phyloP scores from a whole-genome alignment of 768 basidiomycete genomes.

The Leccinum fibrillosum region DNA sequence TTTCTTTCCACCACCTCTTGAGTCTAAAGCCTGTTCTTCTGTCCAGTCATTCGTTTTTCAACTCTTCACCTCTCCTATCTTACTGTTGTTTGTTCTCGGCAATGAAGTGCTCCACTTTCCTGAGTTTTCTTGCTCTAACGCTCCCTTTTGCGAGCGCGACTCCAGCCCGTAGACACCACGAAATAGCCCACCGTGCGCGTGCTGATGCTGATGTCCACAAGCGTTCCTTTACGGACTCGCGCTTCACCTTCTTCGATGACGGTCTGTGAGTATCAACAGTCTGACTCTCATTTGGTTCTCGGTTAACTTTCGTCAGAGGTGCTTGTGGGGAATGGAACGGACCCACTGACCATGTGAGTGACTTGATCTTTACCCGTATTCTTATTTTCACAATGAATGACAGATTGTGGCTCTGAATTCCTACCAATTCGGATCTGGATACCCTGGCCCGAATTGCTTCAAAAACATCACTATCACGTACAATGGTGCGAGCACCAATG shows the following conservation, averaged over 20 bases:
- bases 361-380: background rate
- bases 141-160: conserved; percentile 34
- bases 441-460: conserved; percentile 63
- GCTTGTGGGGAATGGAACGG: conserved; percentile 47
- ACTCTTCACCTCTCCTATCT: background rate
- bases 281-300: background rate
- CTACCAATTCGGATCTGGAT: conserved; percentile 51
- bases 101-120: conserved; percentile 29
- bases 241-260: conserved; percentile 53
- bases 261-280: conserved; percentile 38
- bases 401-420: conserved; percentile 30
- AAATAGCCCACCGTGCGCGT: conserved; percentile 44
- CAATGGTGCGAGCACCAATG: conserved; percentile 50
- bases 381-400: background rate
- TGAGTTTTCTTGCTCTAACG: conserved; percentile 33
- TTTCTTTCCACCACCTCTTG: conserved; percentile 1
- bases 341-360: conserved; percentile 28
- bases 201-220: conserved; percentile 35
- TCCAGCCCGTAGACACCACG: conserved; percentile 34
- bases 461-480: conserved; percentile 57
- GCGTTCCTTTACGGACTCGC: conserved; percentile 34
- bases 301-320: conserved; percentile 36
- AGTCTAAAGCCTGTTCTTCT: conserved; percentile 9
- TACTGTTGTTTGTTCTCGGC: background rate
- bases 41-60: conserved; percentile 22